Percentiles rank a stretch among this genome's conserved stretches.
Evolutionary conservation across 805 yeast species (phyloP).

Genomic region (Myxozyma neglecta): DNA sequence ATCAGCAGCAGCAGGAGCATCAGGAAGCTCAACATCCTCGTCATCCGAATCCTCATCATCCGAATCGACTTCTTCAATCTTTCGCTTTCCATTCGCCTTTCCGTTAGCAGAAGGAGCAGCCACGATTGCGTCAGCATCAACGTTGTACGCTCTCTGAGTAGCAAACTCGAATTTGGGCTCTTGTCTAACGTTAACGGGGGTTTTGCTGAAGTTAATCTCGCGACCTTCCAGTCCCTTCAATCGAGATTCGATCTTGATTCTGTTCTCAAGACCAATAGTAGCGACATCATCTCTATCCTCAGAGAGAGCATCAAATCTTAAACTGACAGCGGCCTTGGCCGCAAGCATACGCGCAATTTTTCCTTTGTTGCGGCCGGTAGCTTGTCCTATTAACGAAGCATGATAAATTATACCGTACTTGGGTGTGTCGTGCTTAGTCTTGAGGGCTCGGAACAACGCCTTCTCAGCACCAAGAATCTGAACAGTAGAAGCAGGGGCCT

Average conservation of each 20-base stretch:
- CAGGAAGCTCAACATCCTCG: conserved; percentile 21
- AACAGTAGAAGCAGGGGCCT: conserved; percentile 97
- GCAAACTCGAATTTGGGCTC: conserved; percentile 83
- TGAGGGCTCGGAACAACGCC: conserved; percentile 96
- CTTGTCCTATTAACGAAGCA: conserved; percentile 96
- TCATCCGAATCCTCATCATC: conserved; percentile 52
- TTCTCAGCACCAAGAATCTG: conserved; percentile 99
- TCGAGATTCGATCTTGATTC: conserved; percentile 92
- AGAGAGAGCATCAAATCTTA: conserved; percentile 94
- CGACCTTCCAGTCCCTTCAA: conserved; percentile 95
- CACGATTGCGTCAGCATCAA: conserved; percentile 86
- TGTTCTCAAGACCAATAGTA: conserved; percentile 84
- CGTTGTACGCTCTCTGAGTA: conserved; percentile 86
- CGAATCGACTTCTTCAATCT: conserved; percentile 33
- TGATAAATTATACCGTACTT: conserved; percentile 96
- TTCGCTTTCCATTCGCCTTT: conserved; percentile 27
- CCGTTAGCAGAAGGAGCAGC: conserved; percentile 50
- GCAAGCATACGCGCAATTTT: conserved; percentile 98
- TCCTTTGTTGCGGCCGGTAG: conserved; percentile 97
- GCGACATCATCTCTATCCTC: conserved; percentile 97
- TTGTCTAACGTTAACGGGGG: conserved; percentile 68
- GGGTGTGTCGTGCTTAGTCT: conserved; percentile 98
- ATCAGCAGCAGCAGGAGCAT: conserved; percentile 7
- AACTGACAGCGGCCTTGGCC: conserved; percentile 95
- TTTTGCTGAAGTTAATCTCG: conserved; percentile 69